Evolutionary conservation across 352 stramenopile genomes (phyloP).

Genomic region (Blastocystis sp.): DNA sequence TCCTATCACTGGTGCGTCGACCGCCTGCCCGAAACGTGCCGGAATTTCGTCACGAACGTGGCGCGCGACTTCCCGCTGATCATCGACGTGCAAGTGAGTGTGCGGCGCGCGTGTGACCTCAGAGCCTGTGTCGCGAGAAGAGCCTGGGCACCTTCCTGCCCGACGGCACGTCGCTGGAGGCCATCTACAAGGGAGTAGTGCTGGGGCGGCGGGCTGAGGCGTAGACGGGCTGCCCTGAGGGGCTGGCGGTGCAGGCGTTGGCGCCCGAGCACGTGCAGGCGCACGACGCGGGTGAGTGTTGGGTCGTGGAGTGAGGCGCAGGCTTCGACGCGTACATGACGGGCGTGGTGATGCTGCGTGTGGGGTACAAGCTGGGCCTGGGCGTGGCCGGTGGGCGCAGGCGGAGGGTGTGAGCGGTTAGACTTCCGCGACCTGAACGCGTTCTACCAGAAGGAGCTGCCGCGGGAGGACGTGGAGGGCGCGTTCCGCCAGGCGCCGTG

Average conservation of each 20-base stretch:
- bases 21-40: conserved; percentile 5
- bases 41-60: conserved; percentile 15
- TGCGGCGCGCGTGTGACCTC: not conserved
- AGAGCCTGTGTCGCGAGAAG: not conserved
- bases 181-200: conserved; percentile 20
- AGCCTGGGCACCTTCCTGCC: conserved; percentile 5
- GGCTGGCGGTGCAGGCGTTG: not conserved
- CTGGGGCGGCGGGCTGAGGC: not conserved
- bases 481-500: not conserved
- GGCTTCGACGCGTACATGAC: conserved; percentile 61
- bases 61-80: conserved; percentile 11
- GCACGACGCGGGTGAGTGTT: conserved; percentile 16
- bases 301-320: not conserved
- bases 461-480: conserved; percentile 10
- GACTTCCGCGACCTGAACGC: conserved; percentile 38
- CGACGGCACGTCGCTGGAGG: conserved; percentile 10
- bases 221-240: not conserved
- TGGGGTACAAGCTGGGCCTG: conserved; percentile 5
- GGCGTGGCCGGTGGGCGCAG: not conserved
- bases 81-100: conserved; percentile 20
- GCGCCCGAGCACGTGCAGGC: not conserved
- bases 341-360: not conserved
- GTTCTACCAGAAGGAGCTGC: conserved; percentile 3
- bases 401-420: not conserved
- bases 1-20: conserved; percentile 52